Evolutionary conservation across 305 asterid genomes (phyloP).

Genomic region (Rubia balearica): DNA sequence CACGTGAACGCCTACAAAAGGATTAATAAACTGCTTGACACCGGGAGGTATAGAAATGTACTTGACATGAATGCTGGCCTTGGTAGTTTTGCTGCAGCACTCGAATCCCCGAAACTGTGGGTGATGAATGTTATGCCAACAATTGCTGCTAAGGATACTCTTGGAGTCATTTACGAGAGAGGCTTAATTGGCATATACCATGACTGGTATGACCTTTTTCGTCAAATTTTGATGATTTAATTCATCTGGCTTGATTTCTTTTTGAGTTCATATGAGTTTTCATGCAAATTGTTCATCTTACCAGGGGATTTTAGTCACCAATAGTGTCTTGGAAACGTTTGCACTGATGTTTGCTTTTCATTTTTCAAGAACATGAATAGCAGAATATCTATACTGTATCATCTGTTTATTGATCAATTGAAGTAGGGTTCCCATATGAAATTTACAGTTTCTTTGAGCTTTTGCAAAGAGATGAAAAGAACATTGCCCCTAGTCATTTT

Average conservation of each 20-base stretch:
- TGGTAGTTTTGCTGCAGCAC: constrained; percentile 42
- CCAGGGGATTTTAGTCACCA: neutral
- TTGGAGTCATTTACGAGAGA: constrained; percentile 38
- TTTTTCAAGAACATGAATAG: neutral
- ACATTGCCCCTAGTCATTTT: neutral
- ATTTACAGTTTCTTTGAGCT: neutral
- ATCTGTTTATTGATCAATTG: neutral
- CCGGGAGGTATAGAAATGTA: constrained; percentile 35
- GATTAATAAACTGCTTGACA: constrained; percentile 30
- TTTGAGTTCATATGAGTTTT: neutral
- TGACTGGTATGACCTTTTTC: constrained; percentile 28
- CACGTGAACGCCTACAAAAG: constrained; percentile 36
- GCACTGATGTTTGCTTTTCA: neutral
- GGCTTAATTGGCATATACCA: constrained; percentile 45
- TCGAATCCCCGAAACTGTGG: constrained; percentile 39
- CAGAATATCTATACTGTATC: neutral
- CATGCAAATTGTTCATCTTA: neutral
- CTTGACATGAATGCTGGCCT: constrained; percentile 47
- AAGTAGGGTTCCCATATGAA: neutral
- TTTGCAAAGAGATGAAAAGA: constrained; percentile 2
- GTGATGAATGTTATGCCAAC: constrained; percentile 46
- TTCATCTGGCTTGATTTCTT: neutral
- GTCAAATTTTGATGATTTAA: neutral
- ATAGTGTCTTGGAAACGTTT: neutral
- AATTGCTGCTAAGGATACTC: constrained; percentile 32